Percentiles rank a stretch among this genome's conserved stretches.
Evolutionary conservation across 2,329 filamentous ascomycete genomes (phyloP).

Genomic region (Talaromyces funiculosus): DNA sequence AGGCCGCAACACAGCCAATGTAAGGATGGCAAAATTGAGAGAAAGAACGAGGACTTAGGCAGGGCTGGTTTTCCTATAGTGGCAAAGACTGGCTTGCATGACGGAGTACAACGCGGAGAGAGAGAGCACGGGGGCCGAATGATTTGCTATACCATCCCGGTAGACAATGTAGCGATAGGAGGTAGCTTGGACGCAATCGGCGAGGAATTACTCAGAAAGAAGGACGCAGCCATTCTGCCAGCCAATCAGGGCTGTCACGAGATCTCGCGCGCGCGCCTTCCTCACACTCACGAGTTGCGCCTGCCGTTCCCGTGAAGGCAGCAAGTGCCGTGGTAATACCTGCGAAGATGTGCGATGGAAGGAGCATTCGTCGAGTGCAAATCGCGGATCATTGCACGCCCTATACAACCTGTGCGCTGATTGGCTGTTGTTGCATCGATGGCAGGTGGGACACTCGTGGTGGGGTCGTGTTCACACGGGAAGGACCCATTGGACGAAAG

Average conservation of each 20-base stretch:
- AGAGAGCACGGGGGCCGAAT: slow-evolving; percentile 7
- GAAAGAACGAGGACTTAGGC: background rate
- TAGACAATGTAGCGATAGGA: background rate
- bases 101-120: background rate
- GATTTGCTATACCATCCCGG: slow-evolving; percentile 3
- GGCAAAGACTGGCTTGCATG: background rate
- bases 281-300: background rate
- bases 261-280: background rate
- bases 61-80: background rate
- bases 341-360: background rate
- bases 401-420: background rate
- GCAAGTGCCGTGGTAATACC: slow-evolving; percentile 1
- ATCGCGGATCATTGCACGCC: slow-evolving; percentile 14
- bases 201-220: background rate
- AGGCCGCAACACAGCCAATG: background rate
- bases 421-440: background rate
- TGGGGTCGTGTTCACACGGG: background rate
- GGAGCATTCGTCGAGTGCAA: slow-evolving; percentile 12
- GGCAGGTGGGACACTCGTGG: background rate
- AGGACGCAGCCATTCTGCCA: background rate
- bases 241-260: slow-evolving; percentile 4
- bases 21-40: background rate
- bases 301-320: background rate
- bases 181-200: background rate
- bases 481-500: slow-evolving; percentile 3